Conservation (phyloP, 106 monocot species). For the Triglochin maritima region DNA sequence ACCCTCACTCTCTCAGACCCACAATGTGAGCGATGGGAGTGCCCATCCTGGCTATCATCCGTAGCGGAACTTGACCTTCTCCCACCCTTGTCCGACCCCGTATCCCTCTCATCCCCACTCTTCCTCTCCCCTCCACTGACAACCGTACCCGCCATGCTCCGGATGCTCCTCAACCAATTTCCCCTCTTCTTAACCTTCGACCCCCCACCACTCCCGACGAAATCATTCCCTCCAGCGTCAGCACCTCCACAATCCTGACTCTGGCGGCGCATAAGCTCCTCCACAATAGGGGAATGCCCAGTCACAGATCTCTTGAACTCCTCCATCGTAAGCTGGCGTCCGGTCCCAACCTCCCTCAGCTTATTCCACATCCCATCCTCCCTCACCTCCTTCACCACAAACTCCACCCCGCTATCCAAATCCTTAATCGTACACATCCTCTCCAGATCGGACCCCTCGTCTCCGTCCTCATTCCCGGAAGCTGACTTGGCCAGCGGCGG, state of each 20-base stretch:
- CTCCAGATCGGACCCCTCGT: neutral
- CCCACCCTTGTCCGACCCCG: slow-evolving; percentile 43
- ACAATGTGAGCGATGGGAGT: slow-evolving; percentile 3
- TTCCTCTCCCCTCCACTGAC: slow-evolving; percentile 27
- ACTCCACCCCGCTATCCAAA: slow-evolving; percentile 71
- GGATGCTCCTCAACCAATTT: slow-evolving; percentile 50
- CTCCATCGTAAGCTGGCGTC: slow-evolving; percentile 73
- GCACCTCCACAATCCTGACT: slow-evolving; percentile 12
- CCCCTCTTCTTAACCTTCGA: slow-evolving; percentile 31
- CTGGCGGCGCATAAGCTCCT: slow-evolving; percentile 85
- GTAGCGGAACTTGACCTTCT: slow-evolving; percentile 65
- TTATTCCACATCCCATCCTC: slow-evolving; percentile 67
- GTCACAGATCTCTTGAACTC: slow-evolving; percentile 68
- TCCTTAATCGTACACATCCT: slow-evolving; percentile 57
- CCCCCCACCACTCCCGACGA: slow-evolving; percentile 2
- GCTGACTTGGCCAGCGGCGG: slow-evolving; percentile 5
- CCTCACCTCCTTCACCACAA: slow-evolving; percentile 63
- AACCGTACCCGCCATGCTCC: slow-evolving; percentile 40
- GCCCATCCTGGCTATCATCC: slow-evolving; percentile 59
- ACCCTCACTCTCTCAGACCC: slow-evolving; percentile 51
- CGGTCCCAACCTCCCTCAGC: slow-evolving; percentile 57
- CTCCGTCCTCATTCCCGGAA: neutral
- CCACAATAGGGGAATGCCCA: slow-evolving; percentile 79
- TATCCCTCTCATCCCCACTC: slow-evolving; percentile 50
- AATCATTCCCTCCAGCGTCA: neutral